phyloP scores from a whole-genome alignment of 1,139 yeast genomes.

The Blastobotrys apis region DNA sequence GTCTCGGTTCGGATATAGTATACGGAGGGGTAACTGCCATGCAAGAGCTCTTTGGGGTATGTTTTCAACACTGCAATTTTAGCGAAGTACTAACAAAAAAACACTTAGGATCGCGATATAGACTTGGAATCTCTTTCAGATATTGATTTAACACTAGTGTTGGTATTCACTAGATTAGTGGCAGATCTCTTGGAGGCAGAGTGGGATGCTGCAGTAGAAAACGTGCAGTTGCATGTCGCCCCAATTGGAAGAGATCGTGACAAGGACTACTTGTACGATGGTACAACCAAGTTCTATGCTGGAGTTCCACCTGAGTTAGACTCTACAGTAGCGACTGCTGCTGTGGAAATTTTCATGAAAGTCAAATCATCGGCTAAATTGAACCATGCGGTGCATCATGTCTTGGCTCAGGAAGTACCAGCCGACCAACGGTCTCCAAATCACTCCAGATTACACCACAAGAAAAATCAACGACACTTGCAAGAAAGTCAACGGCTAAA shows the following conservation, averaged over 20 bases:
- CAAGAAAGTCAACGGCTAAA: constrained; percentile 1
- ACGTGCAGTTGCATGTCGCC: constrained; percentile 2
- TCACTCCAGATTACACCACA: background rate
- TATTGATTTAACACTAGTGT: constrained; percentile 29
- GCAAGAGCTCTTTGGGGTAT: constrained; percentile 12
- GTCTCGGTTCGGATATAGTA: constrained; percentile 23
- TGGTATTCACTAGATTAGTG: constrained; percentile 31
- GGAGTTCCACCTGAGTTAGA: constrained; percentile 31
- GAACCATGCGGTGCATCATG: constrained; percentile 26
- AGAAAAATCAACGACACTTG: background rate
- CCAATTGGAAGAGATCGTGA: constrained; percentile 24
- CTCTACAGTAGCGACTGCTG: constrained; percentile 25
- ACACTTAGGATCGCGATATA: background rate
- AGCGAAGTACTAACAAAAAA: background rate
- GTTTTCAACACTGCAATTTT: background rate
- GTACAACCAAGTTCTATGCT: constrained; percentile 28
- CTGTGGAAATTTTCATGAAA: constrained; percentile 26
- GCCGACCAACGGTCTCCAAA: constrained; percentile 15
- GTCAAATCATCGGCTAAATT: constrained; percentile 28
- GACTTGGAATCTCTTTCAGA: constrained; percentile 29
- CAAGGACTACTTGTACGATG: constrained; percentile 22
- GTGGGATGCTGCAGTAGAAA: constrained; percentile 27
- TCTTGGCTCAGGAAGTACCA: constrained; percentile 15
- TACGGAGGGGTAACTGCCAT: constrained; percentile 18
- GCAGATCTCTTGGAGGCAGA: constrained; percentile 34